Evolutionary conservation across 176 grass and related monocot genomes (phyloP), one percentile per base, ranked within the genome.

Genomic region (Avena insularis): DNA sequence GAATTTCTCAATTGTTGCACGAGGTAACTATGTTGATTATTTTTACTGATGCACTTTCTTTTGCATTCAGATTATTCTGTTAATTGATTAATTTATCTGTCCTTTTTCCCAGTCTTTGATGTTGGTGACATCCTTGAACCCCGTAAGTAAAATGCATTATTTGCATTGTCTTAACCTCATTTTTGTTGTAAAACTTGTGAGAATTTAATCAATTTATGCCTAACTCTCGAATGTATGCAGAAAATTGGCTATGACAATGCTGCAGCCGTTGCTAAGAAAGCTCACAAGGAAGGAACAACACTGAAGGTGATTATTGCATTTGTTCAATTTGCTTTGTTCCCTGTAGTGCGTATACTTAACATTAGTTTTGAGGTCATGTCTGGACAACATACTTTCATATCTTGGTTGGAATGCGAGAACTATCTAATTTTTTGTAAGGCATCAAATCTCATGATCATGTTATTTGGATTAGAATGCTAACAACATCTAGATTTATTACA

Each of bases 171-270:
- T 84, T 9, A 53, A 38, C 46, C 89, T 27, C 77, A n/a, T 71
- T 79, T 48, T 79, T 90, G 12, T 31, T n/a, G 36, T 86, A 51
- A 21, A 82, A 48, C 21, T 8, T 82, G 67, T 83, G 50, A 16
- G 23, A 60, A 40, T 50, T 8, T 55, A 71, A 75, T 7, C 58
- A 66, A 40, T 50, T 8, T 55, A 71, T 79, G 9, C 58, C 90
- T 77, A 51, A 78, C 57, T 92, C 57, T 79, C 54, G 19, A 81
- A 81, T 67, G 31, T 73, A 85, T 86, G 31, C 81, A 99, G 97
- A 99, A 99, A 99, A 96, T 96, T 79, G 97, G 97, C 78, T 99
- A 99, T 82, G 97, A 96, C 77, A 96, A 93, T 54, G 97, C 97
- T 78, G 97, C 94, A 63, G 94, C 97, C 84, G 92, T 96, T 85